Base-by-base conservation (phyloP, 176 grass and related monocot species). In the Guadua angustifolia region DNA sequence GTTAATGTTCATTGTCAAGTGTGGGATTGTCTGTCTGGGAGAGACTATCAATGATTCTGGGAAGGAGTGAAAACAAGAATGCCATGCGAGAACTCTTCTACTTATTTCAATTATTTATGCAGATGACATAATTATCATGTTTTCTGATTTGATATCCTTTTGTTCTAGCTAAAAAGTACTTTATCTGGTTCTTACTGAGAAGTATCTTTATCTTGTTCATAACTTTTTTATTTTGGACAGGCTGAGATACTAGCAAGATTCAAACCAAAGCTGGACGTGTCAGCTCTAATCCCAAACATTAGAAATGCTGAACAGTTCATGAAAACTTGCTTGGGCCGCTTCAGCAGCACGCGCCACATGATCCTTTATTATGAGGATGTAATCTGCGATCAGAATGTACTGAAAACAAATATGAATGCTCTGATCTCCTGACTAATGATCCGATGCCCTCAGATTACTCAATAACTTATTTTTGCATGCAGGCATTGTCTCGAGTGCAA, bases 321-420 rank as follows among this genome's bases (percentile, higher is more conserved):
- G 58, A 78, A 56, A 35, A 77, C 78, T 29, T 86, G 85, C 56
- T 63, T 95, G 72, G 71, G 66, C 32, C 83, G 25, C 71, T 95
- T 95, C 84, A 83, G 82, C 21, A 91, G 60, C 50, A 88, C 77
- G 0, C 88, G 85, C 22, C 93, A 92, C 79, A 90, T 95, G 86
- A 47, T 93, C 69, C 75, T 98, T 36, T 95, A 98, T 77, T 98
- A 98, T 8, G 95, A 98, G 86, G 95, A 98, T 51, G 83, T 98
- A 39, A 86, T 95, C 85, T 63, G 80, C 3, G 85, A 92, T 29
- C 72, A 72, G 55, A 90, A 86, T 74, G 95, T 98, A 90, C 5
- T 5, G 7, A 71, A 42, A 36, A 29, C 73, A 17, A 36, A 39
- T 45, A 19, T 6, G 35, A 46, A 56, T 49, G 2, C 32, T 73